Evolutionary conservation across 768 basidiomycete species (phyloP).

Genomic region (Gloeostereum incarnatum): DNA sequence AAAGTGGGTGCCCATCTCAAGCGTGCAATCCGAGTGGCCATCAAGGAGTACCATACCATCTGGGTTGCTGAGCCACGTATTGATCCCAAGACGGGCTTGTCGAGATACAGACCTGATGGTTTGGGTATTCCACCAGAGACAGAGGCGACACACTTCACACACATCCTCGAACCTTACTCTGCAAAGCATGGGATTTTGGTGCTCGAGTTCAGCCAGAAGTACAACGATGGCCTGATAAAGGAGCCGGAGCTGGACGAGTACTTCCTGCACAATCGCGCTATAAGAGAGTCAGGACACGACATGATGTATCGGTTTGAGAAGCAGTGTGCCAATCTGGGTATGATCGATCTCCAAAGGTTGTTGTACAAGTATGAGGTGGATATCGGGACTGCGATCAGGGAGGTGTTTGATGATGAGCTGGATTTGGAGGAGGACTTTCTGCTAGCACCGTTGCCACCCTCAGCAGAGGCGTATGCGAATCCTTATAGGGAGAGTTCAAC

Average conservation of each 20-base stretch:
- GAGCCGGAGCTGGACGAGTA: slow-evolving; percentile 94
- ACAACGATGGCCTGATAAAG: slow-evolving; percentile 74
- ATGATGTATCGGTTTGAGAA: slow-evolving; percentile 97
- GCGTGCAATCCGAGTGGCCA: slow-evolving; percentile 91
- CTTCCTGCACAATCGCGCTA: slow-evolving; percentile 93
- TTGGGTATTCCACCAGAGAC: slow-evolving; percentile 96
- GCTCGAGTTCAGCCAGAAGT: slow-evolving; percentile 93
- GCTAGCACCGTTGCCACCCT: slow-evolving; percentile 87
- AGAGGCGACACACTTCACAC: slow-evolving; percentile 96
- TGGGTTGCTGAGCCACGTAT: slow-evolving; percentile 95
- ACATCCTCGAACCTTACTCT: slow-evolving; percentile 92
- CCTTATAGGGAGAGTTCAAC: slow-evolving; percentile 48
- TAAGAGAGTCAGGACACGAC: slow-evolving; percentile 94
- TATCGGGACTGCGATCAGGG: slow-evolving; percentile 94
- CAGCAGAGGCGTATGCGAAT: slow-evolving; percentile 57
- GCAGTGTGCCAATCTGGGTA: slow-evolving; percentile 93
- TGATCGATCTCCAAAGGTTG: slow-evolving; percentile 91
- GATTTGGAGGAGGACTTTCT: slow-evolving; percentile 90
- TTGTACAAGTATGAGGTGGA: slow-evolving; percentile 99
- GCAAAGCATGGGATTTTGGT: slow-evolving; percentile 86
- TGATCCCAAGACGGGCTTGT: slow-evolving; percentile 89
- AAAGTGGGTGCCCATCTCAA: slow-evolving; percentile 74
- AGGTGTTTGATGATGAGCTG: slow-evolving; percentile 89
- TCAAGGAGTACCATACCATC: slow-evolving; percentile 97
- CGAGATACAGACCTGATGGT: slow-evolving; percentile 89